A percentile compares a stretch with the other conserved stretches of the same genome.
These are phyloP conservation scores for Murraya paniculata DNA, from an alignment of 345 rosid species.

Conservation along the genomic window DNA sequence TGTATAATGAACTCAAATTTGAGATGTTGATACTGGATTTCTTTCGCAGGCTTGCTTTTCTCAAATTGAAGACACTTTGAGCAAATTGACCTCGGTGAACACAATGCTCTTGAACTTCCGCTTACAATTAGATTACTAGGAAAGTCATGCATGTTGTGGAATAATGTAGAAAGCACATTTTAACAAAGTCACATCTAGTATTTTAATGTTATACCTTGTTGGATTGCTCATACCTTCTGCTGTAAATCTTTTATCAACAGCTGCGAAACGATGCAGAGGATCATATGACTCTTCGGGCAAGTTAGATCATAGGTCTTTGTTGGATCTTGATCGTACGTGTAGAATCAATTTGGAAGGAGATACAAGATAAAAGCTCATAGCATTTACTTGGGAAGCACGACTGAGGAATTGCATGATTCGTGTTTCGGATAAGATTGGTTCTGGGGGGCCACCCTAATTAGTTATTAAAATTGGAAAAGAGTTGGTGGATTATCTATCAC, in stretches of 20 bases:
- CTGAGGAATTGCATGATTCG: not conserved
- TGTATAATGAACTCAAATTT: not conserved
- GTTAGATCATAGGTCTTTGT: conserved; percentile 52
- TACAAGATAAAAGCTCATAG: not conserved
- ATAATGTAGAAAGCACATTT: not conserved
- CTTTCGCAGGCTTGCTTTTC: conserved; percentile 53
- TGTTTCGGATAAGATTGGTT: not conserved
- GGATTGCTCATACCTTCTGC: too few relatives aligned
- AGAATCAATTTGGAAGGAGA: conserved; percentile 1
- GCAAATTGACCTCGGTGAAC: conserved; percentile 50
- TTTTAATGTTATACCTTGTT: not conserved
- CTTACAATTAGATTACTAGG: not conserved
- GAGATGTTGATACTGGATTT: not conserved
- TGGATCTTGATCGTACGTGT: conserved; percentile 37
- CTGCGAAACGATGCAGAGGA: conserved; percentile 83
- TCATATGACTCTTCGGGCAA: conserved; percentile 62
- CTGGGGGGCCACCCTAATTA: too few relatives aligned
- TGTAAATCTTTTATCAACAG: conserved; percentile 26
- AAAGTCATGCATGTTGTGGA: not conserved
- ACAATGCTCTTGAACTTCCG: not conserved
- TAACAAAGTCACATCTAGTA: not conserved
- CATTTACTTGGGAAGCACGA: not conserved
- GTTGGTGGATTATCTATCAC: too few relatives aligned
- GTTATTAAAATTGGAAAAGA: too few relatives aligned
- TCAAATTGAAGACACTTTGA: conserved; percentile 52